A percentile compares a stretch with the other conserved stretches of the same genome.
These are phyloP conservation scores for Pseudocercospora macadamiae DNA, from an alignment of 2,329 filamentous ascomycete genomes.

Conservation along the genomic window DNA sequence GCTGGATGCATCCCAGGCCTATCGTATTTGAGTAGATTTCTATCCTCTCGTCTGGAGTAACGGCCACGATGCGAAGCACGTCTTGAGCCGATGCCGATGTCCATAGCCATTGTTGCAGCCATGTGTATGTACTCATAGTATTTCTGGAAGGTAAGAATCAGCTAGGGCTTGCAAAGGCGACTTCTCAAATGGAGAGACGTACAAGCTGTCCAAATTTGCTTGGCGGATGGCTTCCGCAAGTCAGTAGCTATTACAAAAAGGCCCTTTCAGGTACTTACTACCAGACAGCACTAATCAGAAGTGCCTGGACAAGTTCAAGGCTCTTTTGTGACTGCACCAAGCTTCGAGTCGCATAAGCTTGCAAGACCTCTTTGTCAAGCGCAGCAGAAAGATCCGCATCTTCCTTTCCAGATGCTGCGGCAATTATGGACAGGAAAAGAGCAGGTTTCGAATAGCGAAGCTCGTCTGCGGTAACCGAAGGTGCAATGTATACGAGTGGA, in stretches of 20 bases:
- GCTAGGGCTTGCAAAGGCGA: background rate
- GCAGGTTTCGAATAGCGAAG: slow-evolving; percentile 64
- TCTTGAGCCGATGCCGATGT: slow-evolving; percentile 43
- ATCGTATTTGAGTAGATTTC: slow-evolving; percentile 7
- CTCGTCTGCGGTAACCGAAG: slow-evolving; percentile 57
- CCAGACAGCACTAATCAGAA: slow-evolving; percentile 54
- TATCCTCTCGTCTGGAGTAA: background rate
- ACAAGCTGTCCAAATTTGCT: slow-evolving; percentile 42
- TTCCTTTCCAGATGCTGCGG: slow-evolving; percentile 62
- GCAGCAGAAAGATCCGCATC: slow-evolving; percentile 48
- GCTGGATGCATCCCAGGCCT: slow-evolving; percentile 26
- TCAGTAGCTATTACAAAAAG: no score
- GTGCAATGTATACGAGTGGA: slow-evolving; percentile 64
- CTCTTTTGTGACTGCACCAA: slow-evolving; percentile 56
- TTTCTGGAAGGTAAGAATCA: slow-evolving; percentile 5
- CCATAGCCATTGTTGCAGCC: slow-evolving; percentile 55
- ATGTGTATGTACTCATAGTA: slow-evolving; percentile 58
- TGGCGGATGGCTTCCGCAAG: slow-evolving; percentile 43
- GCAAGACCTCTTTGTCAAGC: slow-evolving; percentile 54
- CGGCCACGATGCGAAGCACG: slow-evolving; percentile 8
- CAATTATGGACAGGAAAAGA: slow-evolving; percentile 72
- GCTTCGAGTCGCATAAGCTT: slow-evolving; percentile 52
- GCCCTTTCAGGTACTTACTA: no score
- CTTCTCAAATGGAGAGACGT: background rate
- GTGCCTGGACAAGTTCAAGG: slow-evolving; percentile 55